Conservation (phyloP, 2,329 filamentous ascomycete genomes). For the Exophiala oligosperma region DNA sequence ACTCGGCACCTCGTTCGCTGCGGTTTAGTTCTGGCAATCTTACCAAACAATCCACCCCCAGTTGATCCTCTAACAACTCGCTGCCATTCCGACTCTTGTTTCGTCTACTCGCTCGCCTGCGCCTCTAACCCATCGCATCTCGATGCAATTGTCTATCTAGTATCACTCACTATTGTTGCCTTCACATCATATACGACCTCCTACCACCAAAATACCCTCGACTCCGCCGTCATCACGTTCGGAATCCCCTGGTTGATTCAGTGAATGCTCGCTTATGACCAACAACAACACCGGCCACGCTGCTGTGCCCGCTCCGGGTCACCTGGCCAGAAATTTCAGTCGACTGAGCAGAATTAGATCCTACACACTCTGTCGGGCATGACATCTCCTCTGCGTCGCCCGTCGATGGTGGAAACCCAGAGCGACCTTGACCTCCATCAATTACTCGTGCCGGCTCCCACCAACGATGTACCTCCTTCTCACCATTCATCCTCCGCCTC, state of each 20-base stretch:
- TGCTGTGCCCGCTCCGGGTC: slow-evolving; percentile 5
- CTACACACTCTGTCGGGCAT: slow-evolving; percentile 18
- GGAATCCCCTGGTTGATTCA: not conserved
- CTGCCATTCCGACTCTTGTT: not conserved
- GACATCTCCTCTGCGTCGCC: slow-evolving; percentile 25
- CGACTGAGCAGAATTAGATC: slow-evolving; percentile 8
- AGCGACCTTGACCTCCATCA: slow-evolving; percentile 31
- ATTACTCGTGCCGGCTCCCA: slow-evolving; percentile 28
- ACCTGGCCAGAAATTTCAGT: slow-evolving; percentile 7
- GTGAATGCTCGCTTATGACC: slow-evolving; percentile 10
- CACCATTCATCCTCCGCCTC: slow-evolving; percentile 25
- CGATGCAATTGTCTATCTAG: not conserved
- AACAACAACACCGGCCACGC: slow-evolving; percentile 8
- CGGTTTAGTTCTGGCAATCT: not conserved
- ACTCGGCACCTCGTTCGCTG: not conserved
- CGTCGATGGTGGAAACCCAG: slow-evolving; percentile 29
- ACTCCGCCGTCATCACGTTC: not conserved
- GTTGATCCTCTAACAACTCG: not conserved
- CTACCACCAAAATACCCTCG: not conserved
- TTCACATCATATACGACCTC: not conserved
- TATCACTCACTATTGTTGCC: not conserved
- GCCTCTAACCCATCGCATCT: not conserved
- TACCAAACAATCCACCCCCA: not conserved
- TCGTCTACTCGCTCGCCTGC: not conserved
- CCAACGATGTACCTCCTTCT: slow-evolving; percentile 21